Evolutionary conservation across 2,329 filamentous ascomycete genomes (phyloP).

Genomic region (Talaromyces islandicus): DNA sequence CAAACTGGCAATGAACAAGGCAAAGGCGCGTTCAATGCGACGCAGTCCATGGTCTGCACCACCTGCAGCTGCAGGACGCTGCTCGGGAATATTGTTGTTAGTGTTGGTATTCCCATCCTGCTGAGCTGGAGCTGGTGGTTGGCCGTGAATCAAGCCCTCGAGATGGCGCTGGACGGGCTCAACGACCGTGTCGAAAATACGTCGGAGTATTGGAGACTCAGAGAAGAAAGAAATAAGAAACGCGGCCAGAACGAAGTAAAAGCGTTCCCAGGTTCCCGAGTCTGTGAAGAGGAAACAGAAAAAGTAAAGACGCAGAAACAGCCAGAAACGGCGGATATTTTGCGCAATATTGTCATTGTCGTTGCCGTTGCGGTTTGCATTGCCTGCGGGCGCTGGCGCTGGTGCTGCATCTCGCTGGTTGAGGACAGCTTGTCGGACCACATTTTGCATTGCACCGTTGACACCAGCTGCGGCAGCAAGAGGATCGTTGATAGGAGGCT

Average conservation of each 20-base stretch:
- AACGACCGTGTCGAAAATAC: constrained; percentile 28
- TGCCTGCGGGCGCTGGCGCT: neutral
- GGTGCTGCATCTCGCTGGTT: constrained; percentile 20
- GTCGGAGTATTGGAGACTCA: constrained; percentile 33
- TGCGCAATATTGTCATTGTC: constrained; percentile 31
- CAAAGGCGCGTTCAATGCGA: constrained; percentile 49
- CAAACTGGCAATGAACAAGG: constrained; percentile 58
- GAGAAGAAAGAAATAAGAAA: constrained; percentile 35
- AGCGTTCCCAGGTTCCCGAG: constrained; percentile 40
- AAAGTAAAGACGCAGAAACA: constrained; percentile 52
- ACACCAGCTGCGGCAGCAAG: constrained; percentile 10
- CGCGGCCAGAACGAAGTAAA: constrained; percentile 33
- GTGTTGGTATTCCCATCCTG: constrained; percentile 10
- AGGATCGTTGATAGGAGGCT: neutral
- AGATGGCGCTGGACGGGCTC: constrained; percentile 39
- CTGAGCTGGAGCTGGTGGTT: constrained; percentile 7
- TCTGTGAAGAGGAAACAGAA: constrained; percentile 55
- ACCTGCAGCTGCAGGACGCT: neutral
- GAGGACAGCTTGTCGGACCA: constrained; percentile 26
- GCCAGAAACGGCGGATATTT: constrained; percentile 46
- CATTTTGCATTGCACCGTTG: constrained; percentile 22
- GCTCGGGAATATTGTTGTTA: constrained; percentile 1
- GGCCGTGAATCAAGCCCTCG: constrained; percentile 34
- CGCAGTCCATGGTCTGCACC: constrained; percentile 29
- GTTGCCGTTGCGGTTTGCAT: constrained; percentile 13